phyloP scores from a whole-genome alignment of 208 protist genomes.

The Leishmania lainsoni region DNA sequence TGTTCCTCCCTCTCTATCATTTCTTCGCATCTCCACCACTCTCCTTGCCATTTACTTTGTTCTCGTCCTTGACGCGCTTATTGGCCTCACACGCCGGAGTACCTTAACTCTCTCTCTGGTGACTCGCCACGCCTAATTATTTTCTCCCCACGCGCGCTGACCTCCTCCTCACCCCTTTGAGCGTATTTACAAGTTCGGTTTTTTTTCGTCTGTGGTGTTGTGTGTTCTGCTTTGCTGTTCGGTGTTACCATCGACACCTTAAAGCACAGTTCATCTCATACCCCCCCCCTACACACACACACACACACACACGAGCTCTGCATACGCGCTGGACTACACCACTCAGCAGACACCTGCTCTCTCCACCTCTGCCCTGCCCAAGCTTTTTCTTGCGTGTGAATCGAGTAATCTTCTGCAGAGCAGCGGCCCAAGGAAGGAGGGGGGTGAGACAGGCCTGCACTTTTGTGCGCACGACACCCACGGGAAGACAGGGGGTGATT shows the following conservation, averaged over 20 bases:
- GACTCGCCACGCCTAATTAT: neutral
- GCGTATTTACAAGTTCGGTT: neutral
- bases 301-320: neutral
- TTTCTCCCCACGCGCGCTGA: too few species aligned
- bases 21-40: neutral
- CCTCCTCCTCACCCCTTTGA: neutral
- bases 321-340: neutral
- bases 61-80: neutral
- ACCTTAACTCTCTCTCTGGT: neutral
- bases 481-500: neutral
- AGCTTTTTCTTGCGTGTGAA: neutral
- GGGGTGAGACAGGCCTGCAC: neutral
- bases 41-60: neutral
- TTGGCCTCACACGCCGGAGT: neutral
- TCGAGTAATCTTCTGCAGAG: neutral
- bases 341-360: neutral
- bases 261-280: neutral
- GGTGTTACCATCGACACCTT: neutral
- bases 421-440: neutral
- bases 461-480: neutral
- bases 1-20: neutral
- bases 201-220: neutral
- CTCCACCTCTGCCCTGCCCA: slow-evolving; percentile 4
- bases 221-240: too few species aligned
- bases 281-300: too few species aligned